A percentile compares a stretch with the other conserved stretches of the same genome.
These are phyloP conservation scores for Zygotorulaspora florentina DNA, from an alignment of 805 yeast genomes.

Conservation along the genomic window DNA sequence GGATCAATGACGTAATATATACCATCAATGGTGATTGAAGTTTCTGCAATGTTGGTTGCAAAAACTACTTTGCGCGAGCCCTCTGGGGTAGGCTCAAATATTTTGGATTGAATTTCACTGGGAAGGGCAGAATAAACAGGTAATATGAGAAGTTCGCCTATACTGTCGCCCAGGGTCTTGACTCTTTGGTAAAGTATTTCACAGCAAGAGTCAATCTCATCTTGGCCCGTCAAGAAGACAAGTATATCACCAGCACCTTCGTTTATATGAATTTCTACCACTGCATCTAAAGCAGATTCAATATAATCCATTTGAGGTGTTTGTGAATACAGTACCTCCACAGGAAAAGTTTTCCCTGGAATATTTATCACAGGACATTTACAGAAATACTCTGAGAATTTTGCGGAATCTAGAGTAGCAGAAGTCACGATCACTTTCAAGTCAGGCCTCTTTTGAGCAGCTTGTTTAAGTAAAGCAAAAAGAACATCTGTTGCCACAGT, in stretches of 20 bases:
- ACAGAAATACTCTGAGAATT: constrained; percentile 74
- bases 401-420: constrained; percentile 87
- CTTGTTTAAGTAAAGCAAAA: constrained; percentile 77
- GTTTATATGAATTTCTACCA: constrained; percentile 78
- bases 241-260: constrained; percentile 76
- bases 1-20: constrained; percentile 90
- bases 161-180: constrained; percentile 58
- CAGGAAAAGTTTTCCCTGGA: constrained; percentile 91
- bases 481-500: constrained; percentile 90
- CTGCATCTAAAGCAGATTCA: constrained; percentile 77
- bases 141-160: constrained; percentile 64
- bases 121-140: constrained; percentile 93
- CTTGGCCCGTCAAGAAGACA: constrained; percentile 87
- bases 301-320: constrained; percentile 85
- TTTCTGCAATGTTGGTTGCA: constrained; percentile 96
- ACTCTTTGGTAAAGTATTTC: constrained; percentile 65
- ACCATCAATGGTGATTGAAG: constrained; percentile 94
- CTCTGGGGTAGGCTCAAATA: constrained; percentile 83
- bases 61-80: constrained; percentile 84
- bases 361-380: constrained; percentile 77
- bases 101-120: constrained; percentile 79
- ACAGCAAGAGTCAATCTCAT: constrained; percentile 88
- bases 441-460: constrained; percentile 64
- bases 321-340: constrained; percentile 72
- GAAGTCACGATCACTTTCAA: constrained; percentile 81